Conservation (phyloP, 1,284 basidiomycete genomes). For the Fomitopsis palustris region DNA sequence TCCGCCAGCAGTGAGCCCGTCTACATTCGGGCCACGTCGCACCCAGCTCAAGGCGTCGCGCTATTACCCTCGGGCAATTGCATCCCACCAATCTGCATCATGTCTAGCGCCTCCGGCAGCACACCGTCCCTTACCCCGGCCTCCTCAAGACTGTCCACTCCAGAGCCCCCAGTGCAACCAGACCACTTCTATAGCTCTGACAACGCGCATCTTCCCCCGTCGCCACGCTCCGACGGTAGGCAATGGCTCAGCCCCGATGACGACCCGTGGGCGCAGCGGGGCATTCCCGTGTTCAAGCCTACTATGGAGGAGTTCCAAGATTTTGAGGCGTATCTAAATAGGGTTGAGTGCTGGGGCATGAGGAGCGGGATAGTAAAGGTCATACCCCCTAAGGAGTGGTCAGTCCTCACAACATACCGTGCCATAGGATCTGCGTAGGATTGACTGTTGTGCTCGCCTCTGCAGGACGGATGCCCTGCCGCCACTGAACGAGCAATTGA, state of each 20-base stretch:
- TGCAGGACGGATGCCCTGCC: slow-evolving; percentile 71
- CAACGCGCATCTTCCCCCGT: slow-evolving; percentile 47
- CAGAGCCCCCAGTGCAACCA: slow-evolving; percentile 55
- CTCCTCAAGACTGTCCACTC: slow-evolving; percentile 48
- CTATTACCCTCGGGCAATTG: neutral
- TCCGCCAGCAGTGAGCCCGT: neutral
- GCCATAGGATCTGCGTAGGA: neutral
- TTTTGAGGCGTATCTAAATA: slow-evolving; percentile 86
- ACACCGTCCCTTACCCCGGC: slow-evolving; percentile 47
- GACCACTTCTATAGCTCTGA: slow-evolving; percentile 76
- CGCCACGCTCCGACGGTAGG: slow-evolving; percentile 55
- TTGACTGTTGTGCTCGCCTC: slow-evolving; percentile 6
- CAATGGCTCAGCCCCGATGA: slow-evolving; percentile 75
- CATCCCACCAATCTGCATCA: slow-evolving; percentile 5
- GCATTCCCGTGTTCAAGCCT: slow-evolving; percentile 93
- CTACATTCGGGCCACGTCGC: neutral
- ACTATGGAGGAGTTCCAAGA: slow-evolving; percentile 85
- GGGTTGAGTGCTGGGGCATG: slow-evolving; percentile 84
- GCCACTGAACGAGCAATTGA: slow-evolving; percentile 62
- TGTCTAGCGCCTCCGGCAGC: slow-evolving; percentile 22
- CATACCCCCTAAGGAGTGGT: slow-evolving; percentile 93
- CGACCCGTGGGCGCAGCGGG: slow-evolving; percentile 80
- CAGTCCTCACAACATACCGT: slow-evolving; percentile 26
- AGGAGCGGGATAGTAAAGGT: slow-evolving; percentile 91
- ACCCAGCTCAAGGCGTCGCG: neutral